Evolutionary conservation across 129 eudicot genomes (phyloP), one percentile per base, ranked within the genome.

Genomic region (Glebionis coronaria): DNA sequence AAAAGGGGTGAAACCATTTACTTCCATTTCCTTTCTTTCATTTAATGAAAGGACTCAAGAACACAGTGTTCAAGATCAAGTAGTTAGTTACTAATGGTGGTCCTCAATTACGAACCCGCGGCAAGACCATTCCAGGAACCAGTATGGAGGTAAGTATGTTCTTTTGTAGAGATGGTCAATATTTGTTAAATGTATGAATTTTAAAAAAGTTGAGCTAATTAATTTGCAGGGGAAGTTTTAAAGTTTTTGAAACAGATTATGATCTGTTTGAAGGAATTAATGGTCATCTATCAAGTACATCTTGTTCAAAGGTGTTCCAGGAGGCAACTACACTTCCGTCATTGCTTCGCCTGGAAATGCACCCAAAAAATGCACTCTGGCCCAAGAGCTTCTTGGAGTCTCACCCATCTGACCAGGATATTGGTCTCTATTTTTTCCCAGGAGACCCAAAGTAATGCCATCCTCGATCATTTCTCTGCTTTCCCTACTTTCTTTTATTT

Each of bases 361-460:
- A 75, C 68, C 80, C 96, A 5, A 85, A 70, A 47, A 20, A 74
- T 13, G 54, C 53, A 14, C 58, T 85, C 3, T 85, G 92, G 96
- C 96, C 92, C 3, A 74, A 76, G 66, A 76, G 85, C 76, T 88
- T 88, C 58, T 55, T 46, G 67, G 68, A 19, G 16, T 44, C 74
- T 40, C 63, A 68, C 14, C 96, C 92, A 3, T 61, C 71, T 42
- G 83, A 79, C 40, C 85, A 67, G 4, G 49, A 58, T 29, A 88
- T 88, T 45, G 96, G 76, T 45, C 73, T 88, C 42, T 88, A 80
- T 77, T 82, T 88, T 71, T 85, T 88, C 60, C 78, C 92, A 6
- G 71, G 67, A 46, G 52, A 64, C 25, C 19, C 28, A 76, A 78
- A 82, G 96, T 88, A 40, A 23, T 50, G 52, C 64, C 57, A 16